Percentiles rank a stretch among this genome's conserved stretches.
Conservation (phyloP, 23 red algal species). For the Agarophyton chilense region DNA sequence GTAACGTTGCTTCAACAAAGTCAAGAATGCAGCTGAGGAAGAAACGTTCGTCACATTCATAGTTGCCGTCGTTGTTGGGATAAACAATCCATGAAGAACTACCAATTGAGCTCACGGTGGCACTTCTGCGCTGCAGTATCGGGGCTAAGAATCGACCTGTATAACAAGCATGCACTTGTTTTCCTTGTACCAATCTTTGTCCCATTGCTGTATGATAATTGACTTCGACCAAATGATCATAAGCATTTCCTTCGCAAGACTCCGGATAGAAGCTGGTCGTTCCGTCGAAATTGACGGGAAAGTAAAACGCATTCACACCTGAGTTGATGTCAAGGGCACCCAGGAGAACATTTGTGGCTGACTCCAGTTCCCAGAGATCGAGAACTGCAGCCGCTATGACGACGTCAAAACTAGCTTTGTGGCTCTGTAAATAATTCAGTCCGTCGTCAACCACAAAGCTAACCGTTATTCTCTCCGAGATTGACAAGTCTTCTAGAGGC, state of each 20-base stretch:
- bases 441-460: constrained; percentile 53
- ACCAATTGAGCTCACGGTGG: constrained; percentile 13
- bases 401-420: constrained; percentile 27
- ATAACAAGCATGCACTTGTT: constrained; percentile 18
- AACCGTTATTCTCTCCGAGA: constrained; percentile 28
- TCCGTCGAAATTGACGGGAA: constrained; percentile 75
- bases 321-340: constrained; percentile 13
- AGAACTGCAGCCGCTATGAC: constrained; percentile 61
- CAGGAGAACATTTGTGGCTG: not conserved
- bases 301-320: constrained; percentile 57
- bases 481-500: not conserved
- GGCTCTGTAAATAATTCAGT: constrained; percentile 18
- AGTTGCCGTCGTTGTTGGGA: constrained; percentile 28
- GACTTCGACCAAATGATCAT: constrained; percentile 20
- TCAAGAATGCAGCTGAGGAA: constrained; percentile 72
- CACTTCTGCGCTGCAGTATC: not conserved
- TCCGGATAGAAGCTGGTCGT: constrained; percentile 61
- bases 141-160: constrained; percentile 47
- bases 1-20: constrained; percentile 53
- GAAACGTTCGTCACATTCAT: constrained; percentile 50
- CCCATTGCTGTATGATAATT: constrained; percentile 39
- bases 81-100: constrained; percentile 70
- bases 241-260: constrained; percentile 32
- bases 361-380: constrained; percentile 58
- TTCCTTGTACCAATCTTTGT: not conserved